These are phyloP conservation scores for Schrenkiella parvula DNA, from an alignment of 345 rosid species.

Conservation along the genomic window DNA sequence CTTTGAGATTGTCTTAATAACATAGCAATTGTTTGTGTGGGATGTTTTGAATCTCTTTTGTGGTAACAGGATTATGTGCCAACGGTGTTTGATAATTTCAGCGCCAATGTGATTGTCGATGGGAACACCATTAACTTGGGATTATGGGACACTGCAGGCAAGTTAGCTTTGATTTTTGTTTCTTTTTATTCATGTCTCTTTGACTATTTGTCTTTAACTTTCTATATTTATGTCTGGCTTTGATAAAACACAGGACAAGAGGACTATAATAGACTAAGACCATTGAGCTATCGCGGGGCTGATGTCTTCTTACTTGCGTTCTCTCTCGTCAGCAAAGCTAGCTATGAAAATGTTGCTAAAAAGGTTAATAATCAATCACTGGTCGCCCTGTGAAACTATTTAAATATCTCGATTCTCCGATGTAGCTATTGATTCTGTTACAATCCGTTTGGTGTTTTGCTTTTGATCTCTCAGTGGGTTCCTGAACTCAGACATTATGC, in stretches of 20 bases:
- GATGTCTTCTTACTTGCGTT: slow-evolving; percentile 88
- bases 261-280: slow-evolving; percentile 86
- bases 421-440: slow-evolving; percentile 13
- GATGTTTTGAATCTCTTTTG: neutral
- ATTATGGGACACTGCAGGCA: slow-evolving; percentile 87
- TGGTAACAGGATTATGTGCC: slow-evolving; percentile 72
- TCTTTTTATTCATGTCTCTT: neutral
- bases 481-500: slow-evolving; percentile 93
- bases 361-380: slow-evolving; percentile 41
- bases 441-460: neutral
- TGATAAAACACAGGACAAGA: slow-evolving; percentile 74
- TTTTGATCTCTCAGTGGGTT: slow-evolving; percentile 64
- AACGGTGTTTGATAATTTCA: slow-evolving; percentile 81
- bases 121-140: slow-evolving; percentile 76
- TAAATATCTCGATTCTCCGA: neutral
- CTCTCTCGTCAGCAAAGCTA: slow-evolving; percentile 91
- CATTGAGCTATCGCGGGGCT: slow-evolving; percentile 91
- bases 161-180: neutral
- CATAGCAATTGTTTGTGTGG: slow-evolving; percentile 4
- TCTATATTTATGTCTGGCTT: slow-evolving; percentile 5
- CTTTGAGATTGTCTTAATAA: neutral
- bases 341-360: slow-evolving; percentile 84
- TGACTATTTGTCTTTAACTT: neutral
- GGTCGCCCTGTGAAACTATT: neutral
- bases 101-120: slow-evolving; percentile 81